These are phyloP conservation scores for Immersiella caudata DNA, from an alignment of 495 filamentous ascomycete genomes.

Conservation along the genomic window DNA sequence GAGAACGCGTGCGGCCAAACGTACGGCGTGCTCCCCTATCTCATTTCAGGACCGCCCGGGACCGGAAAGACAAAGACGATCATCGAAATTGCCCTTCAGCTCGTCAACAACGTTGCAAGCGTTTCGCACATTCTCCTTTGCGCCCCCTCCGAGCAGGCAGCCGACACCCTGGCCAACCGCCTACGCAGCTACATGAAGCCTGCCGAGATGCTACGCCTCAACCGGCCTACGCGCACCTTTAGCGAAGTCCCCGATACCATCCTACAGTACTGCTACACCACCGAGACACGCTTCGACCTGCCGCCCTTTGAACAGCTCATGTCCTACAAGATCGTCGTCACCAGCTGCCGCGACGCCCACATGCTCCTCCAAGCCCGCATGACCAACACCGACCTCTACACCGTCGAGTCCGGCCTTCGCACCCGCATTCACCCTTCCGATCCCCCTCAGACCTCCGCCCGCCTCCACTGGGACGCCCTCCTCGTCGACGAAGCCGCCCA, in stretches of 20 bases:
- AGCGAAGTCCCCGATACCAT: slow-evolving; percentile 51
- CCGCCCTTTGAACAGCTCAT: slow-evolving; percentile 55
- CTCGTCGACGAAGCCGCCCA: slow-evolving; percentile 62
- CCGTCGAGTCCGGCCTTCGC: slow-evolving; percentile 27
- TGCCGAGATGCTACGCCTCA: slow-evolving; percentile 51
- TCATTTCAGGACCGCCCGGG: slow-evolving; percentile 58
- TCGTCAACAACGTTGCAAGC: slow-evolving; percentile 26
- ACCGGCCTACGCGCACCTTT: slow-evolving; percentile 50
- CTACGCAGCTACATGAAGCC: slow-evolving; percentile 46
- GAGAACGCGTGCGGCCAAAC: slow-evolving; percentile 47
- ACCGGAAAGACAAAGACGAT: slow-evolving; percentile 61
- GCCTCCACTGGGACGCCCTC: slow-evolving; percentile 57
- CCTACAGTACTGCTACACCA: slow-evolving; percentile 52
- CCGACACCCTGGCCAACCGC: slow-evolving; percentile 55
- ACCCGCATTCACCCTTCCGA: slow-evolving; percentile 26
- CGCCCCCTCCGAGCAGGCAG: slow-evolving; percentile 59
- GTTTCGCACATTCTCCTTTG: slow-evolving; percentile 55
- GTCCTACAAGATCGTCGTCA: slow-evolving; percentile 53
- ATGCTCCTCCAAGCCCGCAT: slow-evolving; percentile 53
- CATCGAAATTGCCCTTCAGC: slow-evolving; percentile 51
- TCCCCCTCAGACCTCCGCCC: slow-evolving; percentile 1
- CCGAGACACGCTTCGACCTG: slow-evolving; percentile 49
- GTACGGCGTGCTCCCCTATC: slow-evolving; percentile 54
- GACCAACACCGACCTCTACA: slow-evolving; percentile 42
- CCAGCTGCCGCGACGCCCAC: slow-evolving; percentile 53